Evolutionary conservation across 306 rosid genomes (phyloP), one percentile per base, ranked within the genome.

Genomic region (Sicyos baderoa): DNA sequence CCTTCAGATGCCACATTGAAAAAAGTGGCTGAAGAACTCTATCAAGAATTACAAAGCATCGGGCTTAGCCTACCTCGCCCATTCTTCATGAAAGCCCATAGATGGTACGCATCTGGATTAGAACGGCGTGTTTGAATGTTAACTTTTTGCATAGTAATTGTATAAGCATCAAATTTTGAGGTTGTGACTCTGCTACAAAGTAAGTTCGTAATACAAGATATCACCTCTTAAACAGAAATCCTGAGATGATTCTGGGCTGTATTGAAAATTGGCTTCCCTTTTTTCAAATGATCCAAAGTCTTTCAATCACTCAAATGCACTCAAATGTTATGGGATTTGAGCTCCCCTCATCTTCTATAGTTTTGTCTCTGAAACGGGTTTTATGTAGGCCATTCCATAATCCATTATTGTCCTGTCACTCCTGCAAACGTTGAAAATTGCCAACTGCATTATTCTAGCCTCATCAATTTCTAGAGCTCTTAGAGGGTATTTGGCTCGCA

Each of bases 1-100:
- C 96, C 81, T 73, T 84, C 96, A 4, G 90, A 84, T 19, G 71
- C 64, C 53, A 79, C 76, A 17, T 72, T 89, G 79, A 83, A 72
- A 56, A 83, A 79, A 77, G 96, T 92, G 73, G 88, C 93, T 13
- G 96, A 92, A 69, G 86, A 89, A 59, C 88, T 89, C 75, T 76
- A 87, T 73, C 83, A 82, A 74, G 96, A 88, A 75, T 83, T 87
- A 7, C 87, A 75, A 72, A 86, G 84, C 35, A 74, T 80, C 3
- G 89, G 89, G 62, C 77, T 90, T 22, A 16, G 74, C 71, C 54
- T 69, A 48, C 68, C 89, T 69, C 83, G 75, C 15, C 95, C 96
- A 9, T 75, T 84, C 79, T 88, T 83, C 40, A 84, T 72, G 88
- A 89, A 72, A 79, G 96, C 95, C 1, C 98, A 89, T 82, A 86